Conservation (phyloP, 1,139 yeast genomes). For the Diutina pseudorugosa region DNA sequence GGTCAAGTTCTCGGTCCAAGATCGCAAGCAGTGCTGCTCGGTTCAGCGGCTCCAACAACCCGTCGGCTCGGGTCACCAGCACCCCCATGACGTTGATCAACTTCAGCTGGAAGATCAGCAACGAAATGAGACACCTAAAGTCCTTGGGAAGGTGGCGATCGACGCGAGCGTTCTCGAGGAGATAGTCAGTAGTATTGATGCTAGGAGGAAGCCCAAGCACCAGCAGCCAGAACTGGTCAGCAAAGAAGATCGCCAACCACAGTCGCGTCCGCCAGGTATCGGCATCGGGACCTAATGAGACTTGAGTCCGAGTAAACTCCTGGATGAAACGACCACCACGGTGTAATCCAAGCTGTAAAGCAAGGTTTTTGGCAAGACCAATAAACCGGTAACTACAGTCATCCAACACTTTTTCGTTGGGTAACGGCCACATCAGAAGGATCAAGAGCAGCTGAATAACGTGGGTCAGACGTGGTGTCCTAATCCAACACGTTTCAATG, state of each 20-base stretch:
- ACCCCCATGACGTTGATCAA: slow-evolving; percentile 81
- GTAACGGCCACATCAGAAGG: slow-evolving; percentile 83
- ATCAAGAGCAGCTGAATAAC: slow-evolving; percentile 82
- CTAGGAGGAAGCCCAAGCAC: slow-evolving; percentile 82
- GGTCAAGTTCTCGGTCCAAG: slow-evolving; percentile 66
- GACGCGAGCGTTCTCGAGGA: slow-evolving; percentile 66
- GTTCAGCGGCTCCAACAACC: slow-evolving; percentile 72
- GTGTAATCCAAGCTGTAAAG: slow-evolving; percentile 85
- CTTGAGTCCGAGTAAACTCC: slow-evolving; percentile 86
- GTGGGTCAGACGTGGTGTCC: slow-evolving; percentile 89
- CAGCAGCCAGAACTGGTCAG: slow-evolving; percentile 88
- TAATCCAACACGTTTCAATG: slow-evolving; percentile 85
- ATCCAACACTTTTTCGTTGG: slow-evolving; percentile 85
- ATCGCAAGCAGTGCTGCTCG: slow-evolving; percentile 71
- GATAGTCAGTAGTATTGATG: slow-evolving; percentile 64
- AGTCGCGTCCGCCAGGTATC: slow-evolving; percentile 92
- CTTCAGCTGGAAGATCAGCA: slow-evolving; percentile 77
- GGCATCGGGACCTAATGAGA: slow-evolving; percentile 72
- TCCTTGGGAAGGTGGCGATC: slow-evolving; percentile 57
- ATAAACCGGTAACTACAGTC: slow-evolving; percentile 85
- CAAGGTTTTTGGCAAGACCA: slow-evolving; percentile 74
- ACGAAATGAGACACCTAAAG: slow-evolving; percentile 59
- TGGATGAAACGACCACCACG: slow-evolving; percentile 80
- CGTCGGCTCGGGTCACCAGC: slow-evolving; percentile 82
- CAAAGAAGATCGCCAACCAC: slow-evolving; percentile 80